These are phyloP conservation scores for Syzygium oleosum DNA, from an alignment of 345 rosid genomes.

Conservation along the genomic window DNA sequence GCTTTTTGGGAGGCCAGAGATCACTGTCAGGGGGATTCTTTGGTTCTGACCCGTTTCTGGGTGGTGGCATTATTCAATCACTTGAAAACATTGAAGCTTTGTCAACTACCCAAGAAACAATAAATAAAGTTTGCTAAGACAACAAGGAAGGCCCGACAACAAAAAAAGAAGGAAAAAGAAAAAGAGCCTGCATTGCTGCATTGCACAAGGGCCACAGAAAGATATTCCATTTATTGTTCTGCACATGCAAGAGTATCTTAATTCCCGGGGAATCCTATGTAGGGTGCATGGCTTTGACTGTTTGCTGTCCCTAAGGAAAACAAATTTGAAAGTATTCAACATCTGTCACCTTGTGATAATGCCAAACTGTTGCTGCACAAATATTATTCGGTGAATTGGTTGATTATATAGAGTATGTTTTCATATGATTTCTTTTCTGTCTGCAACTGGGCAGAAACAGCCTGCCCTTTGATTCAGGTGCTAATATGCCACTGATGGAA, in stretches of 20 bases:
- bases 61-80: neutral
- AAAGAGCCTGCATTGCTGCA: neutral
- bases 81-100: neutral
- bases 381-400: neutral
- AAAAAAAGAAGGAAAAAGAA: neutral
- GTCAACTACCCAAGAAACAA: slow-evolving; percentile 4
- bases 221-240: neutral
- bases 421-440: neutral
- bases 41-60: neutral
- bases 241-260: neutral
- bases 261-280: neutral
- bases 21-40: neutral
- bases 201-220: neutral
- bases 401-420: neutral
- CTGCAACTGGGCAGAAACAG: neutral
- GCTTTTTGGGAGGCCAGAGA: neutral
- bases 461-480: neutral
- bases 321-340: neutral
- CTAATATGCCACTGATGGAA: neutral
- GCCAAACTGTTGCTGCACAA: neutral
- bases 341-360: neutral
- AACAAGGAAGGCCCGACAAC: neutral
- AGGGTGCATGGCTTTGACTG: neutral
- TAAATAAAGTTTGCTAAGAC: neutral
- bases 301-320: neutral